phyloP scores from a whole-genome alignment of 768 basidiomycete genomes.

The Boletus rufocinnamomeus region DNA sequence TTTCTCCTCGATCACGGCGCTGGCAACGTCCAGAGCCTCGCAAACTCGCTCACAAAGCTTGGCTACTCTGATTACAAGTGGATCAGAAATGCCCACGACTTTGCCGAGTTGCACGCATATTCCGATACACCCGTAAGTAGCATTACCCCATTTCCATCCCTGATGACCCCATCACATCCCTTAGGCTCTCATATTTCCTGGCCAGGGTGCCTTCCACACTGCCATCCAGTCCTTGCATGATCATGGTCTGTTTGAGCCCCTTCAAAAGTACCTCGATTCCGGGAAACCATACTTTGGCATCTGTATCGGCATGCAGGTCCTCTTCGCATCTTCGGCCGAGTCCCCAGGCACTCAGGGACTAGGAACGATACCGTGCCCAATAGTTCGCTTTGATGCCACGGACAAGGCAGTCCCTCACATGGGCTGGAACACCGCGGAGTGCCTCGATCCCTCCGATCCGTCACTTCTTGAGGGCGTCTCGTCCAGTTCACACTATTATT shows the following conservation, averaged over 20 bases:
- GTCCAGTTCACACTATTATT: constrained; percentile 80
- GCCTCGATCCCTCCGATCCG: constrained; percentile 45
- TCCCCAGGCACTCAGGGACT: constrained; percentile 69
- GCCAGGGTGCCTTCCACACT: constrained; percentile 90
- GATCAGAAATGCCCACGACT: constrained; percentile 80
- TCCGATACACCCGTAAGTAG: constrained; percentile 64
- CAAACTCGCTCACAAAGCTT: constrained; percentile 83
- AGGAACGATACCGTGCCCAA: constrained; percentile 79
- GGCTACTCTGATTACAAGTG: constrained; percentile 83
- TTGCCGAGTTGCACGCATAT: constrained; percentile 48
- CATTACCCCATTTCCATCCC: constrained; percentile 6
- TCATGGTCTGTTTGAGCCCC: constrained; percentile 76
- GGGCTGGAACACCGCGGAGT: constrained; percentile 88
- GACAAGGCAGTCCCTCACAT: constrained; percentile 96
- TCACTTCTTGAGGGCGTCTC: constrained; percentile 49
- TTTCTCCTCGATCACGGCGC: constrained; percentile 97
- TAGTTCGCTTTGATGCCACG: constrained; percentile 65
- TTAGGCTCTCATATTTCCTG: constrained; percentile 94
- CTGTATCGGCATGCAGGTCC: constrained; percentile 98
- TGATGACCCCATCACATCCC: constrained; percentile 15
- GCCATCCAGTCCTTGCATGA: constrained; percentile 76
- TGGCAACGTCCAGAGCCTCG: constrained; percentile 91
- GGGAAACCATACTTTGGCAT: constrained; percentile 96
- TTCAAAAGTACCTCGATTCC: constrained; percentile 78
- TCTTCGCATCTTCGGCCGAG: constrained; percentile 87